Base-by-base conservation (phyloP, 192 early-diverging fungal genomes). In the Coemansia sp. region DNA sequence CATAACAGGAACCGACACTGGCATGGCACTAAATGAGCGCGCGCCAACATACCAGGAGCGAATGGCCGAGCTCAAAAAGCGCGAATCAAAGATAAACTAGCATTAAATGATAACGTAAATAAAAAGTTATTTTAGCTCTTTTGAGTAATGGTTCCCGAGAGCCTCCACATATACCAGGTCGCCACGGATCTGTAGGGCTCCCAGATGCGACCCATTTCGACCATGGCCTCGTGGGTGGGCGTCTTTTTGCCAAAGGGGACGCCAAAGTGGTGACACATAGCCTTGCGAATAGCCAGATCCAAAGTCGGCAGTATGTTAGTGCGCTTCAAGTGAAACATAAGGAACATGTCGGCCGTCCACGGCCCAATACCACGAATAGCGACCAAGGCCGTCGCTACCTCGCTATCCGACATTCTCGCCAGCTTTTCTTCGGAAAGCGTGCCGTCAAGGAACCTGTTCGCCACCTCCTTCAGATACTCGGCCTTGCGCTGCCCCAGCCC, bases 271-370 rank as follows among this genome's bases (percentile, higher is more conserved):
- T 72, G 62, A 44, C 84, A 78, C 73, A 93, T 85, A 2, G 86
- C 90, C 70, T 88, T 88, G 46, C 85, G 85, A 4, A 93, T 73
- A 21, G 85, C 90, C 56, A 88, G 60, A 57, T 93, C 91, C 29
- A 86, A 69, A 16, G 87, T 80, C 0, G 91, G 91, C 14, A 93
- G 81, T 19, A 93, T 83, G 69, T 93, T 86, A 0, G 90, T 87
- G 39, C 88, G 85, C 64, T 87, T 77, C 7, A 93, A 68, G 46
- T 91, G 82, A 66, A 93, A 90, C 79, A 93, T 90, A 31, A 90
- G 73, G 62, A 90, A 90, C 90, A 90, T 92, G 64, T 91, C 87
- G 8, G 86, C 89, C 2, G 88, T 88, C 87, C 89, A 89, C 82
- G 79, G 74, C 2, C 91, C 91, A 56, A 92, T 89, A 5, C 91